These are phyloP conservation scores for Paxillus ammoniavirescens DNA, from an alignment of 768 basidiomycete species.

Conservation along the genomic window DNA sequence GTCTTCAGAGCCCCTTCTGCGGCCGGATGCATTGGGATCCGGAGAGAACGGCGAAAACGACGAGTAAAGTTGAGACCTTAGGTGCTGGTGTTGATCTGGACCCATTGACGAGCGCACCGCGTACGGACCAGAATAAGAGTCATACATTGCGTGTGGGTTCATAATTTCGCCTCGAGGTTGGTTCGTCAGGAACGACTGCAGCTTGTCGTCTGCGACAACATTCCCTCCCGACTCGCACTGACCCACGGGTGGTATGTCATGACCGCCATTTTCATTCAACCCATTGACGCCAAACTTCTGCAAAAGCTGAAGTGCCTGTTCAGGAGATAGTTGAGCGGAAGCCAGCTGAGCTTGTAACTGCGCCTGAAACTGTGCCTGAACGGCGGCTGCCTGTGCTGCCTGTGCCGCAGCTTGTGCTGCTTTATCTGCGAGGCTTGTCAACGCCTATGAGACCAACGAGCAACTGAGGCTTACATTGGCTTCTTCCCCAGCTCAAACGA, in stretches of 20 bases:
- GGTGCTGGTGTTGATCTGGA: conserved; percentile 16
- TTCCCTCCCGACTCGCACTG: conserved; percentile 17
- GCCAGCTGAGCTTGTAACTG: conserved; percentile 34
- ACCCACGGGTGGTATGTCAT: conserved; percentile 7
- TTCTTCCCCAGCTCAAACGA: conserved; percentile 89
- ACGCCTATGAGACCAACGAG: not conserved
- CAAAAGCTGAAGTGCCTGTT: conserved; percentile 62
- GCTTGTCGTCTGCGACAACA: conserved; percentile 22
- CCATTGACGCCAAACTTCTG: conserved; percentile 52
- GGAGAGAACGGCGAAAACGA: conserved; percentile 80
- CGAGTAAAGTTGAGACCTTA: conserved; percentile 18
- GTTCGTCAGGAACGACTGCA: conserved; percentile 18
- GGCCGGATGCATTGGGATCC: conserved; percentile 53
- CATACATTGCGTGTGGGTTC: conserved; percentile 16
- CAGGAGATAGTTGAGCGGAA: conserved; percentile 35
- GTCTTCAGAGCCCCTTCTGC: conserved; percentile 36
- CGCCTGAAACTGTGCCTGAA: conserved; percentile 47
- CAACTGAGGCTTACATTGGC: conserved; percentile 60
- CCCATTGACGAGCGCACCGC: conserved; percentile 12
- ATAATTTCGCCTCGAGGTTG: conserved; percentile 17
- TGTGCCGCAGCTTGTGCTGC: conserved; percentile 89
- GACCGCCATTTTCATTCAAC: conserved; percentile 26
- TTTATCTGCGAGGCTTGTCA: conserved; percentile 55
- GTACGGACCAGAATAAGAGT: conserved; percentile 20
- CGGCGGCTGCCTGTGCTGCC: conserved; percentile 71